Percentiles rank a stretch among this genome's conserved stretches.
phyloP scores from a whole-genome alignment of 768 basidiomycete species.

The Cystobasidium ongulense region DNA sequence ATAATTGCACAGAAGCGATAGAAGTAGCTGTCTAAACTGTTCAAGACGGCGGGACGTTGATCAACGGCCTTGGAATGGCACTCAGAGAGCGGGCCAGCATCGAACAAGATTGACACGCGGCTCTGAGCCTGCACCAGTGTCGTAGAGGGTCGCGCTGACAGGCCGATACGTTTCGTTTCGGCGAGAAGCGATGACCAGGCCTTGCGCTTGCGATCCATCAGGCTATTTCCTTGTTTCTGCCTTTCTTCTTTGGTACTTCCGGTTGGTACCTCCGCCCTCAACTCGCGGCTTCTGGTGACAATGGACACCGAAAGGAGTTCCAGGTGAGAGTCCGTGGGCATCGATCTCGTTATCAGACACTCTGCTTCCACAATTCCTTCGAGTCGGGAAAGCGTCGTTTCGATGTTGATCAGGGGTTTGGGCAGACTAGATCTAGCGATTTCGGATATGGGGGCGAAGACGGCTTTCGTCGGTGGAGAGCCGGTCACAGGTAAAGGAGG shows the following conservation, averaged over 20 bases:
- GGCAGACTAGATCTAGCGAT: background rate
- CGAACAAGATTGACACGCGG: background rate
- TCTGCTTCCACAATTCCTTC: background rate
- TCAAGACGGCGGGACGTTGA: slow-evolving; percentile 36
- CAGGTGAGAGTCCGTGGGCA: slow-evolving; percentile 45
- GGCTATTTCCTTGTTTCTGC: slow-evolving; percentile 55
- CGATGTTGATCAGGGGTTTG: background rate
- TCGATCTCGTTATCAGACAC: background rate
- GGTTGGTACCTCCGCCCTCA: slow-evolving; percentile 47
- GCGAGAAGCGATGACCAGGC: slow-evolving; percentile 86
- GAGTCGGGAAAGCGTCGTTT: background rate
- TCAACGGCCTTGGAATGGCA: background rate
- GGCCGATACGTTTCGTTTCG: slow-evolving; percentile 70
- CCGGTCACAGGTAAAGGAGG: background rate
- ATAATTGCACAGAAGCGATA: slow-evolving; percentile 41
- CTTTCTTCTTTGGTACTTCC: slow-evolving; percentile 53
- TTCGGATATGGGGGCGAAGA: background rate
- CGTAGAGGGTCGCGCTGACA: slow-evolving; percentile 56
- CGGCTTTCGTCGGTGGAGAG: background rate
- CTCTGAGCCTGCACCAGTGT: background rate
- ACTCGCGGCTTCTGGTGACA: slow-evolving; percentile 45
- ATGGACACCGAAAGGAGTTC: slow-evolving; percentile 59
- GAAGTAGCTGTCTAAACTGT: slow-evolving; percentile 59
- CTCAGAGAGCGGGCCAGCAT: background rate
- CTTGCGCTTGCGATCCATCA: slow-evolving; percentile 73